These are phyloP conservation scores for Neolecta irregularis DNA, from an alignment of 1,139 yeast genomes.

Conservation along the genomic window DNA sequence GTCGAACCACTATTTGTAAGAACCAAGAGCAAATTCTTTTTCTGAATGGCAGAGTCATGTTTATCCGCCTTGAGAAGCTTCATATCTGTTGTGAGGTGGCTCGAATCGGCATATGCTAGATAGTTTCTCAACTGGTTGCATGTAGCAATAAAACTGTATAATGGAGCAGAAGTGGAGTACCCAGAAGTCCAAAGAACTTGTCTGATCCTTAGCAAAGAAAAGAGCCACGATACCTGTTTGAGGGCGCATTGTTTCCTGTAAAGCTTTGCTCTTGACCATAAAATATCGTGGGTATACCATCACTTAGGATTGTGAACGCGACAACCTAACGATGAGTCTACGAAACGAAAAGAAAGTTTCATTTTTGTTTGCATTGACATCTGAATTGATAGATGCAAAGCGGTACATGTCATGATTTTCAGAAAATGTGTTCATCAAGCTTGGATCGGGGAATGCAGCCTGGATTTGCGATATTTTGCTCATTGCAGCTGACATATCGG, in stretches of 20 bases:
- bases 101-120: too few relatives aligned
- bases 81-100: too few relatives aligned
- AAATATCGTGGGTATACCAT: conserved; percentile 13
- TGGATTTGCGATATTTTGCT: too few relatives aligned
- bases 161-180: conserved; percentile 11
- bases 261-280: conserved; percentile 15
- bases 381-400: conserved; percentile 11
- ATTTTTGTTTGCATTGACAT: too few relatives aligned
- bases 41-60: too few relatives aligned
- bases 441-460: conserved; percentile 9
- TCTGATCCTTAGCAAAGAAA: too few relatives aligned
- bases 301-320: conserved; percentile 11
- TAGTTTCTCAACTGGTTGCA: conserved; percentile 11
- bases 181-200: conserved; percentile 13
- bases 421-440: conserved; percentile 9
- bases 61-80: too few relatives aligned
- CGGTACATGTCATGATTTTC: conserved; percentile 15
- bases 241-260: conserved; percentile 12
- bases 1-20: conserved; percentile 7
- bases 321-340: too few relatives aligned
- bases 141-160: conserved; percentile 10
- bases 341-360: too few relatives aligned
- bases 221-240: too few relatives aligned
- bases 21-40: conserved; percentile 7
- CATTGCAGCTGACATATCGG: too few relatives aligned